Conservation (phyloP, 192 early-diverging fungal genomes). For the Coemansia sp. region DNA sequence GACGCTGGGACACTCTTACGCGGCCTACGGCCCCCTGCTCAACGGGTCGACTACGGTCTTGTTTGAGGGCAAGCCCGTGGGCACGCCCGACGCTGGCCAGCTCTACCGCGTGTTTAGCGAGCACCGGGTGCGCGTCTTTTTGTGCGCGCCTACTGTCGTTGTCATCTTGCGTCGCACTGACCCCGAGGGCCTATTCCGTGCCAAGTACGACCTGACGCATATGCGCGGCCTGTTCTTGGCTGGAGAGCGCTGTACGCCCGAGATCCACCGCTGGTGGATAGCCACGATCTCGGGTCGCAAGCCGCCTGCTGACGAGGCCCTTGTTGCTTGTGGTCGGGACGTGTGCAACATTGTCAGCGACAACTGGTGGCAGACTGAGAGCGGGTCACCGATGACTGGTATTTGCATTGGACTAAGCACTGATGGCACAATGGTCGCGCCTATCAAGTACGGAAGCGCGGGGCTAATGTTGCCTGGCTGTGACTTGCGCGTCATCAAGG, state of each 20-base stretch:
- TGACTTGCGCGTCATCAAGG: constrained; percentile 62
- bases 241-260: constrained; percentile 81
- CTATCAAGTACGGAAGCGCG: constrained; percentile 67
- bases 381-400: constrained; percentile 78
- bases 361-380: constrained; percentile 91
- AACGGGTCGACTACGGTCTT: constrained; percentile 74
- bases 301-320: constrained; percentile 7
- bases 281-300: constrained; percentile 35
- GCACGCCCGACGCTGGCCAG: constrained; percentile 74
- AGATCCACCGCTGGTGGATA: constrained; percentile 65
- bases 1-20: constrained; percentile 84
- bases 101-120: constrained; percentile 78
- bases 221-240: constrained; percentile 72
- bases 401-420: constrained; percentile 59
- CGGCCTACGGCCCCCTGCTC: constrained; percentile 77
- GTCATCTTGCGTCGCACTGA: constrained; percentile 80
- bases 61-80: constrained; percentile 85
- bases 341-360: constrained; percentile 64
- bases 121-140: constrained; percentile 71
- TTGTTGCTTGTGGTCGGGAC: constrained; percentile 24
- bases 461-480: constrained; percentile 78
- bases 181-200: constrained; percentile 58
- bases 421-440: constrained; percentile 30
- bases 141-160: constrained; percentile 83
- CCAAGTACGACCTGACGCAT: constrained; percentile 61